Evolutionary conservation across 257 asterid genomes (phyloP), one percentile per base, ranked within the genome.

Genomic region (Coffea eugenioides): DNA sequence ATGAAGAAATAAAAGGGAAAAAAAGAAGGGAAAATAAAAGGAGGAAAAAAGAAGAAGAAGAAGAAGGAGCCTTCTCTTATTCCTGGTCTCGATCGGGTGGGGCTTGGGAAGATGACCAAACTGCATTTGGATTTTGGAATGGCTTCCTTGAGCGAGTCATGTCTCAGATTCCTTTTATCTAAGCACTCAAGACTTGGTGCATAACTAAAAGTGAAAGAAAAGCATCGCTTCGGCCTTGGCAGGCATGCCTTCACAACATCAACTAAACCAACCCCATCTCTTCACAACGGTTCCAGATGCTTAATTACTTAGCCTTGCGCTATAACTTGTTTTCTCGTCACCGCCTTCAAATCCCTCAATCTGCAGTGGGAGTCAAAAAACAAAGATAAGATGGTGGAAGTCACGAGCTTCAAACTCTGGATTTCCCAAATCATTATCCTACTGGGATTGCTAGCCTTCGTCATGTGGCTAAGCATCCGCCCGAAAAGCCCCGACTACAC

Each of bases 401-500:
- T 1, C 73, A 16, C 43, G 62, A 69, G 67, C 80, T 61, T n/a
- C 34, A 70, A 36, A 70, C 52, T 75, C 15, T 69, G 80, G 80
- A 1, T 75, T 39, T 25, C 57, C 52, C 46, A 43, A 6, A 23
- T 81, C 36, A 41, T 75, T 14, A 4, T 69, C 77, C 77, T 75
- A 23, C 16, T 51, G 43, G 84, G 80, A 43, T 73, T 76, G 39
- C 77, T 76, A 2, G 68, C 2, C 46, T 48, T 81, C 68, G 76
- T 81, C 68, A 75, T 81, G 36, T 76, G 80, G 77, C 15, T 76
- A 81, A 61, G 80, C 18, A 81, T 81, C 16, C 80, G 80, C 9
- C 84, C 84, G 0, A 69, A 81, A 59, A 39, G 36, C 80, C 80
- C 84, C 13, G 41, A 11, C 0, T 81, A 81, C 72, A 76, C 77